Evolutionary conservation across 1,139 yeast species (phyloP).

Genomic region (Lodderomyces theae): DNA sequence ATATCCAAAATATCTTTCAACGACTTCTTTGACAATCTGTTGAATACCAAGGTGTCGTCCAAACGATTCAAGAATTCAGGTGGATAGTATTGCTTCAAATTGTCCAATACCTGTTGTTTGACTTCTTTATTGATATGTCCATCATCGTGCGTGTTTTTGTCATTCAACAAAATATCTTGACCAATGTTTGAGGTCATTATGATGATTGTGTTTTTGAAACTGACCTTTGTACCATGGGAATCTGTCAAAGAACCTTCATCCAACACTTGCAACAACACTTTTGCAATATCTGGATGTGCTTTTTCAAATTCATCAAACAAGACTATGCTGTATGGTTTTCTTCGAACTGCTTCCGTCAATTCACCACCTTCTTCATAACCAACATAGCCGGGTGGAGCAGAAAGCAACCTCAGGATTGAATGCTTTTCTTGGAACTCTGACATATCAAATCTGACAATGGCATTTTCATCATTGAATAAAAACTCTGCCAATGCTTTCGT

Average conservation of each 20-base stretch:
- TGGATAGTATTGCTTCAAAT: slow-evolving; percentile 71
- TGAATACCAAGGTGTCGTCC: slow-evolving; percentile 87
- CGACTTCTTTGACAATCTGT: slow-evolving; percentile 74
- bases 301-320: slow-evolving; percentile 95
- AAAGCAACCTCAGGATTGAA: slow-evolving; percentile 83
- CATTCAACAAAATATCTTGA: slow-evolving; percentile 77
- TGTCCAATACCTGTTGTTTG: slow-evolving; percentile 58
- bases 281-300: slow-evolving; percentile 92
- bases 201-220: slow-evolving; percentile 89
- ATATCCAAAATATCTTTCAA: slow-evolving; percentile 79
- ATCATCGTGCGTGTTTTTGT: slow-evolving; percentile 40
- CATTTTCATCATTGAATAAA: slow-evolving; percentile 79
- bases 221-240: slow-evolving; percentile 90
- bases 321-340: slow-evolving; percentile 91
- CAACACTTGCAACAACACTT: slow-evolving; percentile 81
- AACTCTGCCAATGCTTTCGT: slow-evolving; percentile 91
- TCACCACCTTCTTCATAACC: slow-evolving; percentile 97
- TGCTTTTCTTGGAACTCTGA: slow-evolving; percentile 96
- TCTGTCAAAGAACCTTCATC: slow-evolving; percentile 96
- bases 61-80: slow-evolving; percentile 94
- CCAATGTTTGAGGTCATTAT: slow-evolving; percentile 98
- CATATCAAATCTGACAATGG: slow-evolving; percentile 93
- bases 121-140: slow-evolving; percentile 50
- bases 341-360: slow-evolving; percentile 89
- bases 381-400: slow-evolving; percentile 98